Conservation (phyloP, 768 basidiomycete species). For the Dentipellis sp. region DNA sequence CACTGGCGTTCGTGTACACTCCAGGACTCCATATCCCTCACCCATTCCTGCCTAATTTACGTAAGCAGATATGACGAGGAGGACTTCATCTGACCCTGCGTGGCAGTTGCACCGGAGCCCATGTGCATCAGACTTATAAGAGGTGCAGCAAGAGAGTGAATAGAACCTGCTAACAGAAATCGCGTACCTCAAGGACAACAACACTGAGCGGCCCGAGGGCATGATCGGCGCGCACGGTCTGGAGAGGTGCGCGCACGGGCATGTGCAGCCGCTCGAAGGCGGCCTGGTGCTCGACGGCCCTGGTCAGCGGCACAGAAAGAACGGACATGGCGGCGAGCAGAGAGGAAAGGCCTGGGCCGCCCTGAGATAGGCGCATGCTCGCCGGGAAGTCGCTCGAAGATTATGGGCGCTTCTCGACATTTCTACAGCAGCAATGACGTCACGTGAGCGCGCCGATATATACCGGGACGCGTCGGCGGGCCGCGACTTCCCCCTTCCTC, state of each 20-base stretch:
- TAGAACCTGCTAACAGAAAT: constrained; percentile 56
- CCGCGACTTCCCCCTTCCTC: too few relatives aligned
- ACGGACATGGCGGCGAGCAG: not conserved
- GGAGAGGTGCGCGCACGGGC: constrained; percentile 20
- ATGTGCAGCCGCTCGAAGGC: not conserved
- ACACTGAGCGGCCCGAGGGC: constrained; percentile 29
- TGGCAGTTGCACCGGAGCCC: constrained; percentile 77
- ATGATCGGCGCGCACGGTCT: constrained; percentile 11
- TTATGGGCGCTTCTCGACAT: too few relatives aligned
- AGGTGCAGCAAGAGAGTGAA: not conserved
- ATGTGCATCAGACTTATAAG: constrained; percentile 2
- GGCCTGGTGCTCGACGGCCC: not conserved
- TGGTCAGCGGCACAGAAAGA: not conserved
- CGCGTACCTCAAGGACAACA: constrained; percentile 74
- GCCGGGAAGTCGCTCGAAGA: not conserved
- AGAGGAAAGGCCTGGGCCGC: too few relatives aligned
- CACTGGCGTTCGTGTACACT: constrained; percentile 1
- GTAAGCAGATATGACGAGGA: not conserved
- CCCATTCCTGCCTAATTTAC: constrained; percentile 49
- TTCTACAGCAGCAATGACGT: too few relatives aligned
- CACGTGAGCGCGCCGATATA: too few relatives aligned
- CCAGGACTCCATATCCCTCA: not conserved
- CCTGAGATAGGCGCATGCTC: not conserved
- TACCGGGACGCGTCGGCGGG: too few relatives aligned
- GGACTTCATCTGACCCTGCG: constrained; percentile 2